phyloP scores from a whole-genome alignment of 2,329 filamentous ascomycete species.

The Cladosporium sp. region DNA sequence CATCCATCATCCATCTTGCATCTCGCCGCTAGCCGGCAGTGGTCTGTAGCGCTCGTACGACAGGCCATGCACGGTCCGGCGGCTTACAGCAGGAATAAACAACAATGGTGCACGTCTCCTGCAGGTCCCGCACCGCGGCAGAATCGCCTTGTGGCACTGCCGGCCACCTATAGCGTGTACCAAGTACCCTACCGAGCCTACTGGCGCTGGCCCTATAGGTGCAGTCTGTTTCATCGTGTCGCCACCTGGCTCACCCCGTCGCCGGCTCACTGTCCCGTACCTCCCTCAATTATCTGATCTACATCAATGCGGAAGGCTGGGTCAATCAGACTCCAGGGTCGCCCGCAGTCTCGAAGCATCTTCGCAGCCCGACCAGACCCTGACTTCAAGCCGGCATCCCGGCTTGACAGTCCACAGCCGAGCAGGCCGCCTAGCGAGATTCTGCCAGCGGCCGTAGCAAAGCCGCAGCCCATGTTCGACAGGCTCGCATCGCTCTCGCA shows the following conservation, averaged over 20 bases:
- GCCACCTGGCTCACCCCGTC: too few species aligned
- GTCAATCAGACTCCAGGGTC: neutral
- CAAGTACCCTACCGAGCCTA: too few species aligned
- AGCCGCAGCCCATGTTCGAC: neutral
- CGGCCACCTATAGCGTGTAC: too few species aligned
- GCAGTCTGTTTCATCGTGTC: too few species aligned
- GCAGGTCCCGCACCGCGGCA: neutral
- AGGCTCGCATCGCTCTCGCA: neutral
- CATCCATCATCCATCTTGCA: too few species aligned
- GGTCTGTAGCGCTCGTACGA: neutral
- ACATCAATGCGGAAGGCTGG: neutral
- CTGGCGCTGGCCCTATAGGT: too few species aligned
- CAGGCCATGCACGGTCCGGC: neutral
- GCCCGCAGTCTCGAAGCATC: neutral
- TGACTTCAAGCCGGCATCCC: neutral
- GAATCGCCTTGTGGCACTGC: neutral
- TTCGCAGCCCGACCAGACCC: neutral
- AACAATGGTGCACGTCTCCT: neutral
- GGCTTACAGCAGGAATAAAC: too few species aligned
- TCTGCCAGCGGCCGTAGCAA: slow-evolving; percentile 1
- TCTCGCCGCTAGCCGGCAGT: too few species aligned
- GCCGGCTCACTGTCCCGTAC: too few species aligned
- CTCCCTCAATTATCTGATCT: neutral
- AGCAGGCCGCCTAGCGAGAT: slow-evolving; percentile 5
- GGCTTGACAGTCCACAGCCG: neutral